These are phyloP conservation scores for Mycena citricolor DNA, from an alignment of 1,284 basidiomycete genomes.

Conservation along the genomic window DNA sequence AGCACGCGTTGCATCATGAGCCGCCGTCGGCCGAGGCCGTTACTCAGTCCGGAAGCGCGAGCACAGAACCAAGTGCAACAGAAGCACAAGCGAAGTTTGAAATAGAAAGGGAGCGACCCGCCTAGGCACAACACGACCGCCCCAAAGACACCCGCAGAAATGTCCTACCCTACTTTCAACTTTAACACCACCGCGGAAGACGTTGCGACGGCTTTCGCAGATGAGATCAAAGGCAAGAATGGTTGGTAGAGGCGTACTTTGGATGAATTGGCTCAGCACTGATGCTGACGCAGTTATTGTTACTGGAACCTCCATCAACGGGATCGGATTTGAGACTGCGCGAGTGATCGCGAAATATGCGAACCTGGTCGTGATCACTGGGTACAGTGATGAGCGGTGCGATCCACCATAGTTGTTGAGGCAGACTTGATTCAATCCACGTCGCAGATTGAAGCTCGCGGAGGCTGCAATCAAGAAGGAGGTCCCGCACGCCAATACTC, in stretches of 20 bases:
- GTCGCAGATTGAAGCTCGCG: no score
- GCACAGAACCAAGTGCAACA: no score
- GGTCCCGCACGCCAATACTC: neutral
- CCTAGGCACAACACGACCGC: no score
- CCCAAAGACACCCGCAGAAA: no score
- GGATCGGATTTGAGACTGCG: slow-evolving; percentile 2
- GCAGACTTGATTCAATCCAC: no score
- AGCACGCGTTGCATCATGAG: no score
- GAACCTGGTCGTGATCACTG: slow-evolving; percentile 1
- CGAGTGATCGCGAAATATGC: slow-evolving; percentile 1
- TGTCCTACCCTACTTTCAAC: neutral
- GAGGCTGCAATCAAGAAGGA: no score
- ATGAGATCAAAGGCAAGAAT: neutral
- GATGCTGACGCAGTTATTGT: neutral
- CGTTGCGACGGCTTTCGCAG: neutral
- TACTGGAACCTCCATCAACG: neutral
- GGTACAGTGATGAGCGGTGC: neutral
- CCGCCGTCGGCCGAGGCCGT: no score
- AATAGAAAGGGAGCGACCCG: no score
- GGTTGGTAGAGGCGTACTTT: neutral
- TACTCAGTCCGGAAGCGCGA: no score
- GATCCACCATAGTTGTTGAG: neutral
- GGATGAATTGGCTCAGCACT: neutral
- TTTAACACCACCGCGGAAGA: neutral
- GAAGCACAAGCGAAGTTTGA: no score